Evolutionary conservation across 257 asterid species (phyloP).

Genomic region (Solanum rostratum): DNA sequence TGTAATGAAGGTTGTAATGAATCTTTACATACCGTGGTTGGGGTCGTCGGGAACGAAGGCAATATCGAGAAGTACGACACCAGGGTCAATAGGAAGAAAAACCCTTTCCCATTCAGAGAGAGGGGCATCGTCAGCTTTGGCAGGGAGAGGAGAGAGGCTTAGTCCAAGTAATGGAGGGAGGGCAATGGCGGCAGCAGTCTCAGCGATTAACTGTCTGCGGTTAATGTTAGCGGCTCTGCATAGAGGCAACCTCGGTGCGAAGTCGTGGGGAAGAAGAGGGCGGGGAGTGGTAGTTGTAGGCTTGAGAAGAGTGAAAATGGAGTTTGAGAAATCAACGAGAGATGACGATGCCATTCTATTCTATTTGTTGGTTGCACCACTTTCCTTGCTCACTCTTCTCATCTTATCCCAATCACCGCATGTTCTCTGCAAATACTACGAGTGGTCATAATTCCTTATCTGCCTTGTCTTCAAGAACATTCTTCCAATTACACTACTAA

Average conservation of each 20-base stretch:
- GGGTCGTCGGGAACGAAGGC: slow-evolving; percentile 86
- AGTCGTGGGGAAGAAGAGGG: neutral
- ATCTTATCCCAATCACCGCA: neutral
- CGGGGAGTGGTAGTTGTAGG: neutral
- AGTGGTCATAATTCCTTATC: neutral
- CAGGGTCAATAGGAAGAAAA: slow-evolving; percentile 80
- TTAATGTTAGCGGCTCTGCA: slow-evolving; percentile 4
- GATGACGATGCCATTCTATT: neutral
- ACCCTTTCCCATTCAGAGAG: slow-evolving; percentile 92
- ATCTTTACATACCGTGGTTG: slow-evolving; percentile 40
- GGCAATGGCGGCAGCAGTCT: slow-evolving; percentile 30
- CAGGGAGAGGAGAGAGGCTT: slow-evolving; percentile 9
- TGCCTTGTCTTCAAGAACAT: too few species aligned
- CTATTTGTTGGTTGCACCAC: neutral
- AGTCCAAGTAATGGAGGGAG: slow-evolving; percentile 22
- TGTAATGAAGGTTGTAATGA: neutral
- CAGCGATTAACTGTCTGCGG: slow-evolving; percentile 52
- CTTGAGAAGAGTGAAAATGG: neutral
- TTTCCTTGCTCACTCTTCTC: neutral
- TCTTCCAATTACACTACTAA: too few species aligned
- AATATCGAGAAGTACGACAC: slow-evolving; percentile 81
- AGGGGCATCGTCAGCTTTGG: slow-evolving; percentile 39
- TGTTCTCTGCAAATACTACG: neutral
- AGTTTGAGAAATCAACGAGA: neutral
- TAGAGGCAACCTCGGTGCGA: neutral